phyloP scores from a whole-genome alignment of 768 basidiomycete species.

The Boletus barrowsii region DNA sequence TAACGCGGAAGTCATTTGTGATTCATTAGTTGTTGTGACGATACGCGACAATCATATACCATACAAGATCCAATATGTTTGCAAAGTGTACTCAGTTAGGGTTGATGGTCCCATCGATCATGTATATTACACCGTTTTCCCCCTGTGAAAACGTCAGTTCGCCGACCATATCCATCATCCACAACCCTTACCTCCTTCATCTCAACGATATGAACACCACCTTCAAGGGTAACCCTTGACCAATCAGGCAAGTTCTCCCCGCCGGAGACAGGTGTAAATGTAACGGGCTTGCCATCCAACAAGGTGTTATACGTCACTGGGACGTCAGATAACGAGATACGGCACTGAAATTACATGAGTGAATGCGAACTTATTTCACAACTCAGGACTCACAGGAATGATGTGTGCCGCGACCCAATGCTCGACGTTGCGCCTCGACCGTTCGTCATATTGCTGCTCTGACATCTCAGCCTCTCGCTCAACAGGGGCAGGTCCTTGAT shows the following conservation, averaged over 20 bases:
- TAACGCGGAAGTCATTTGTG: too few relatives aligned
- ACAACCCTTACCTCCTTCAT: constrained; percentile 55
- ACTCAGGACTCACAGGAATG: constrained; percentile 56
- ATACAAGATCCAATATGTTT: not conserved
- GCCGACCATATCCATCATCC: not conserved
- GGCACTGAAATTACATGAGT: constrained; percentile 31
- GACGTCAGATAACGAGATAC: constrained; percentile 40
- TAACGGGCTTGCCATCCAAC: constrained; percentile 53
- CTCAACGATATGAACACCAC: constrained; percentile 50
- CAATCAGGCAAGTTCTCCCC: constrained; percentile 47
- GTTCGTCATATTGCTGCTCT: constrained; percentile 62
- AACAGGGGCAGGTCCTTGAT: constrained; percentile 47
- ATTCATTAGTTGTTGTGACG: too few relatives aligned
- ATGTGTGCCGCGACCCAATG: constrained; percentile 83
- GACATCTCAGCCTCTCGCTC: constrained; percentile 54
- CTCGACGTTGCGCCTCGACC: constrained; percentile 64
- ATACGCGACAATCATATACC: not conserved
- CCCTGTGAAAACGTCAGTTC: constrained; percentile 28
- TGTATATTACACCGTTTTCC: constrained; percentile 42
- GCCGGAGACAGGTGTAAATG: constrained; percentile 41
- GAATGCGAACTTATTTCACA: not conserved
- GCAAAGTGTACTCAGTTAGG: constrained; percentile 8
- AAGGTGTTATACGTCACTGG: constrained; percentile 54
- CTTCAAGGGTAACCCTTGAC: constrained; percentile 56
- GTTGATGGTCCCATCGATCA: constrained; percentile 40